phyloP scores from a whole-genome alignment of 163 green algal species.

The Volvox carteri region DNA sequence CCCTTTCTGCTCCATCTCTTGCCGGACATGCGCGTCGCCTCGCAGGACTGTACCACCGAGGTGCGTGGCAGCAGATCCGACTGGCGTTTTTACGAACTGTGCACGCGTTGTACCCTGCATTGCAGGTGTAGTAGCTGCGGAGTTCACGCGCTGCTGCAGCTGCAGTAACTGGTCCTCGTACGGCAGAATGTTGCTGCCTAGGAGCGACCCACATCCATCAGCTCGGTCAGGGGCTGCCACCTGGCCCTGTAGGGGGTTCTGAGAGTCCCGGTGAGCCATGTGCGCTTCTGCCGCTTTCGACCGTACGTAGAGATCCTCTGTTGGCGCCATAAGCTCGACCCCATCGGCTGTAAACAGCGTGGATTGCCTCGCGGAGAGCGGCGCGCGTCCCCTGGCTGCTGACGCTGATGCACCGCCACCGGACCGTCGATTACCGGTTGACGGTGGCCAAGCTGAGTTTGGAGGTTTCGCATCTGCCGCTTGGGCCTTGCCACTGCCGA shows the following conservation, averaged over 20 bases:
- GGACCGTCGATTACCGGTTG: background rate
- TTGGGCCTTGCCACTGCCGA: background rate
- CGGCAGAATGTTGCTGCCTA: background rate
- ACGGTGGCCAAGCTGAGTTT: background rate
- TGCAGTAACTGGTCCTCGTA: conserved; percentile 6
- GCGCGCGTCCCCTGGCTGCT: background rate
- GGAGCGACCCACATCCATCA: background rate
- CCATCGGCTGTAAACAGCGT: conserved; percentile 33
- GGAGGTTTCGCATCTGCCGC: background rate
- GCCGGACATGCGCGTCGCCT: background rate
- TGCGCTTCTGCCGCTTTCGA: conserved; percentile 15
- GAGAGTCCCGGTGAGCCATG: background rate
- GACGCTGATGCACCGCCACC: background rate
- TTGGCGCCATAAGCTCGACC: background rate
- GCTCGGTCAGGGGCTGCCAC: background rate
- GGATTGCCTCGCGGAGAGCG: background rate
- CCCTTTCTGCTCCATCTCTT: background rate
- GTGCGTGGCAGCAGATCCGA: background rate
- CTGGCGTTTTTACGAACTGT: background rate
- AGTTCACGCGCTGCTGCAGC: background rate
- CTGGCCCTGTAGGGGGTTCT: background rate
- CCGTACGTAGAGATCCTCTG: conserved; percentile 17
- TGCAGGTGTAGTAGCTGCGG: background rate
- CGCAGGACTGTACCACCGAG: background rate
- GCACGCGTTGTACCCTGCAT: background rate